These are phyloP conservation scores for Pleurotus eryngii DNA, from an alignment of 768 basidiomycete species.

Conservation along the genomic window DNA sequence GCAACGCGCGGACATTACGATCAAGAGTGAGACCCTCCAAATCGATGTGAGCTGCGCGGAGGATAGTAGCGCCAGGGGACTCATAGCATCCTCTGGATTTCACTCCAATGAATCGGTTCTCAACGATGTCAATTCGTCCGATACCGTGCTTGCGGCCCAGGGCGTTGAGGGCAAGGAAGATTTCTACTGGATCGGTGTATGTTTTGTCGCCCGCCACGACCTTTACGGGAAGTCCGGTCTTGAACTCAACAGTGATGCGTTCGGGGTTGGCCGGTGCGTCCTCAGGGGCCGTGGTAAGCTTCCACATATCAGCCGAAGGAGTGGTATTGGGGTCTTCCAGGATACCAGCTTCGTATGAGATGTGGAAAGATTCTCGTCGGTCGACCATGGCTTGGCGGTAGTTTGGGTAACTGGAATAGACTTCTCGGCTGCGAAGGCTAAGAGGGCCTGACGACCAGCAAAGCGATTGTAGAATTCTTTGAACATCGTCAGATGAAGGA, in stretches of 20 bases:
- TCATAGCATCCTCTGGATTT: constrained; percentile 99
- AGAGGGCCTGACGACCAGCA: constrained; percentile 90
- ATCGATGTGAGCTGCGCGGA: constrained; percentile 93
- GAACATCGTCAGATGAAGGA: background rate
- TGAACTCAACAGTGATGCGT: constrained; percentile 81
- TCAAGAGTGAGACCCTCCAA: constrained; percentile 98
- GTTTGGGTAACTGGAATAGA: constrained; percentile 94
- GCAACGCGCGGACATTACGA: constrained; percentile 89
- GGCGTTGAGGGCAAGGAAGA: constrained; percentile 88
- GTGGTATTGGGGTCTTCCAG: constrained; percentile 95
- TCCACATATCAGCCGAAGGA: constrained; percentile 98
- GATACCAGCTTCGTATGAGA: constrained; percentile 99
- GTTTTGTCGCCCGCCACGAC: constrained; percentile 57
- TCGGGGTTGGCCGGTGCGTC: constrained; percentile 79
- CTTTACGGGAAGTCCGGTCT: constrained; percentile 81
- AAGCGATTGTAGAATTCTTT: constrained; percentile 98
- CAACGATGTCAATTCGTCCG: constrained; percentile 97
- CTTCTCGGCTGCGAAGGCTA: constrained; percentile 84
- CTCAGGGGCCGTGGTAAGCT: constrained; percentile 83
- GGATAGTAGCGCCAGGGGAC: constrained; percentile 93
- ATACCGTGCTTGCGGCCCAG: constrained; percentile 94
- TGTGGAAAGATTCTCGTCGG: constrained; percentile 99
- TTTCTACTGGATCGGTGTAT: constrained; percentile 90
- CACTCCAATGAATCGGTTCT: constrained; percentile 99
- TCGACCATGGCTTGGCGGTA: constrained; percentile 97